These are phyloP conservation scores for Angomonas desouzai DNA, from an alignment of 208 protist genomes.

Conservation along the genomic window DNA sequence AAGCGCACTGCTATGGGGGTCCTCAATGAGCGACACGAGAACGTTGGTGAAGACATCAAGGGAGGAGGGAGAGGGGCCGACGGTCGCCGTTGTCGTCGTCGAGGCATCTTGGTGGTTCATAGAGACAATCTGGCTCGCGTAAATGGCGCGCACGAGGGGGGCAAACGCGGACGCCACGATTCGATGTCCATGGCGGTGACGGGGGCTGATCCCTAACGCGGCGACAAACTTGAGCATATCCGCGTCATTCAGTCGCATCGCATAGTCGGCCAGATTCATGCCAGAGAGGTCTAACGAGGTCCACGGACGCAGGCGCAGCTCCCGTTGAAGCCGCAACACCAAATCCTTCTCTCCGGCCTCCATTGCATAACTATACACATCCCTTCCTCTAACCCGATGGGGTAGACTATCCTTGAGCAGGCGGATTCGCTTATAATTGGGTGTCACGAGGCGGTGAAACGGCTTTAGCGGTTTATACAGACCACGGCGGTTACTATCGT, in stretches of 20 bases:
- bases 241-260: constrained; percentile 13
- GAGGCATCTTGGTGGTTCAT: too few species aligned
- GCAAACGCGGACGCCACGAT: constrained; percentile 11
- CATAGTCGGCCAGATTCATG: constrained; percentile 74
- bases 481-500: constrained; percentile 24
- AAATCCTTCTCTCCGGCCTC: constrained; percentile 36
- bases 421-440: constrained; percentile 19
- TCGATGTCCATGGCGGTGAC: constrained; percentile 28
- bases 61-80: neutral
- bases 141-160: constrained; percentile 25
- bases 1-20: constrained; percentile 5
- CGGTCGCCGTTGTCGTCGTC: neutral
- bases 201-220: constrained; percentile 35
- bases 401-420: constrained; percentile 19
- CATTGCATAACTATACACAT: constrained; percentile 76
- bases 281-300: constrained; percentile 44
- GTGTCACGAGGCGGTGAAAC: constrained; percentile 46
- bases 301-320: constrained; percentile 55
- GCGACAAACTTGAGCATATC: constrained; percentile 35
- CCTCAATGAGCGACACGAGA: constrained; percentile 3
- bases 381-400: constrained; percentile 53
- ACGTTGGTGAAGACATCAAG: constrained; percentile 8
- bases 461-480: constrained; percentile 37
- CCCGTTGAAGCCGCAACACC: constrained; percentile 32
- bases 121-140: constrained; percentile 17